phyloP scores from a whole-genome alignment of 1,284 basidiomycete genomes.

The Lentinus polychrous region DNA sequence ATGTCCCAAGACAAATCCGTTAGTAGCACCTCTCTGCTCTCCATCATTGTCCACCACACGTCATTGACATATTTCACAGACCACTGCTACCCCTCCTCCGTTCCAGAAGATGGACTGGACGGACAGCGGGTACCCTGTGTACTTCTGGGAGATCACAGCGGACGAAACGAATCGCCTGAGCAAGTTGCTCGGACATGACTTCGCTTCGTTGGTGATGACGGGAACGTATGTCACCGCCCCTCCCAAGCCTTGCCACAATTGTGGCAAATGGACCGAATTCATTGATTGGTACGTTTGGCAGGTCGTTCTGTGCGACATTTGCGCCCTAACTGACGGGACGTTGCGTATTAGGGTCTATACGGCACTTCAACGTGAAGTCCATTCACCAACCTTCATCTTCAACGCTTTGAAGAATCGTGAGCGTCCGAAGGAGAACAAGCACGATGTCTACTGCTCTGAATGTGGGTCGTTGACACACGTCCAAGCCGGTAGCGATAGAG shows the following conservation, averaged over 20 bases:
- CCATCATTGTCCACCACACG: no score
- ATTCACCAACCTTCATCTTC: slow-evolving; percentile 13
- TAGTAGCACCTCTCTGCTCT: no score
- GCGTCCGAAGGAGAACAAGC: slow-evolving; percentile 9
- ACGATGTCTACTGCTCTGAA: slow-evolving; percentile 15
- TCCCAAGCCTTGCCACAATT: slow-evolving; percentile 8
- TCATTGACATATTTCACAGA: not conserved
- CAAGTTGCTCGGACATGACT: not conserved
- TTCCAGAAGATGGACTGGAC: not conserved
- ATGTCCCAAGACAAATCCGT: no score
- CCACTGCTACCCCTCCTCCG: not conserved
- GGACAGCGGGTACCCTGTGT: not conserved
- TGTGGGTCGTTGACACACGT: slow-evolving; percentile 14
- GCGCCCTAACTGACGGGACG: not conserved
- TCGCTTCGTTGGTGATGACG: not conserved
- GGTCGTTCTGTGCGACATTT: no score
- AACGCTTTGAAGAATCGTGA: slow-evolving; percentile 9
- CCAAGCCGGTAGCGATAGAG: slow-evolving; percentile 11
- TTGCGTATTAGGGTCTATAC: slow-evolving; percentile 12
- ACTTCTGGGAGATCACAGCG: not conserved
- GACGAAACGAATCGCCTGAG: slow-evolving; percentile 1
- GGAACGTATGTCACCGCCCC: slow-evolving; percentile 7
- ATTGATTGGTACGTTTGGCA: slow-evolving; percentile 12
- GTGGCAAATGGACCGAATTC: slow-evolving; percentile 16
- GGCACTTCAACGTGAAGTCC: slow-evolving; percentile 11